Evolutionary conservation across 495 filamentous ascomycete species (phyloP).

Genomic region (Xylaria cubensis): DNA sequence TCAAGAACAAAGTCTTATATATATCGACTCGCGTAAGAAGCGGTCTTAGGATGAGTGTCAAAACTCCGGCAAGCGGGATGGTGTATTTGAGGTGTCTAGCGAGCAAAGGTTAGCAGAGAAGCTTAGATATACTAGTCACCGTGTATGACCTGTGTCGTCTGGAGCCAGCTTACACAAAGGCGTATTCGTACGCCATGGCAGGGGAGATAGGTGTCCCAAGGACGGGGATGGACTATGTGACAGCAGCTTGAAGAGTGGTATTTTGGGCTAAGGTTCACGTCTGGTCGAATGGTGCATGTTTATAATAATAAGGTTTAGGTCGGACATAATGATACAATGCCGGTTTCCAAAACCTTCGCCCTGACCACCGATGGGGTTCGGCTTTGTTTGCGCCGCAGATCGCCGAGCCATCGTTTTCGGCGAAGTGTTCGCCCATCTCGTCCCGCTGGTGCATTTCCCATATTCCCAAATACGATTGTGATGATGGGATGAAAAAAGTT

Average conservation of each 20-base stretch:
- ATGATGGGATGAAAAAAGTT: slow-evolving; percentile 1
- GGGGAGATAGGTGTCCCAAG: slow-evolving; percentile 3
- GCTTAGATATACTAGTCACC: not conserved
- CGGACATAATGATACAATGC: slow-evolving; percentile 18
- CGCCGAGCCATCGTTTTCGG: not conserved
- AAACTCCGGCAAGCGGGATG: slow-evolving; percentile 63
- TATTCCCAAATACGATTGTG: not conserved
- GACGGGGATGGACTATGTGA: slow-evolving; percentile 2
- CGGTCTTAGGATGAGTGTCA: slow-evolving; percentile 64
- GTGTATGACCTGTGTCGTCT: not conserved
- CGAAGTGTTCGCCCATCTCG: not conserved
- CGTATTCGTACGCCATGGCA: slow-evolving; percentile 71
- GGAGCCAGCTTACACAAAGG: slow-evolving; percentile 62
- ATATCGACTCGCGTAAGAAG: slow-evolving; percentile 63
- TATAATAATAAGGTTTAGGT: slow-evolving; percentile 22
- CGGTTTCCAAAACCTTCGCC: not conserved
- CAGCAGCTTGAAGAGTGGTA: not conserved
- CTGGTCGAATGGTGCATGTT: slow-evolving; percentile 11
- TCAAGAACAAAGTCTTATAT: slow-evolving; percentile 63
- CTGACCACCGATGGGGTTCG: slow-evolving; percentile 14
- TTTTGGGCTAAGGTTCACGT: not conserved
- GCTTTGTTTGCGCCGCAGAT: not conserved
- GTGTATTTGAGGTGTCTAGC: slow-evolving; percentile 71
- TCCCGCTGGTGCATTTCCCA: not conserved
- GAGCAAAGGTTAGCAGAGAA: slow-evolving; percentile 3